Percentiles rank a stretch among this genome's conserved stretches.
phyloP scores from a whole-genome alignment of 371 early-diverging fungal genomes.

The Apophysomyces trapeziformis region DNA sequence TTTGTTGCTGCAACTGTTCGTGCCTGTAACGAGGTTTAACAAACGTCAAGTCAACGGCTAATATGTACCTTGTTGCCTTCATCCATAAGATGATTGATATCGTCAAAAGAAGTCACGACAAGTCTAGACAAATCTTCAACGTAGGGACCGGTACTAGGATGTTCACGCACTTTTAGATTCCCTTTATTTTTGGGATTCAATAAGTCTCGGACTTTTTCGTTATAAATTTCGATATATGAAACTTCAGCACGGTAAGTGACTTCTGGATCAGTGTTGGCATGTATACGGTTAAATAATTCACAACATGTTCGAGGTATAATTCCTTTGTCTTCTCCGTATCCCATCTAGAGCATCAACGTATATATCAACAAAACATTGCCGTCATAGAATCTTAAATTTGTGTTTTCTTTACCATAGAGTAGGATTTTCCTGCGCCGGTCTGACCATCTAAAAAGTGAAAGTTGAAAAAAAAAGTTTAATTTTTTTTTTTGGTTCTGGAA shows the following conservation, averaged over 20 bases:
- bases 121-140: conserved; percentile 92
- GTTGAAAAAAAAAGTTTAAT: neutral
- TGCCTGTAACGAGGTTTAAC: conserved; percentile 43
- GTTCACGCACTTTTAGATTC: conserved; percentile 87
- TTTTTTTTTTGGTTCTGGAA: neutral
- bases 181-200: conserved; percentile 81
- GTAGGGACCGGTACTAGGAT: conserved; percentile 87
- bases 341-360: conserved; percentile 44
- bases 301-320: conserved; percentile 83
- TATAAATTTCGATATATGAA: conserved; percentile 84
- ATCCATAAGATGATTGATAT: conserved; percentile 82
- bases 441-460: conserved; percentile 70
- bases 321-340: conserved; percentile 78
- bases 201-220: conserved; percentile 94
- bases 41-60: neutral
- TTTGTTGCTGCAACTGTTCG: conserved; percentile 94
- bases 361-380: neutral
- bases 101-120: conserved; percentile 77
- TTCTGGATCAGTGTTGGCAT: conserved; percentile 45
- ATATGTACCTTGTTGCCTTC: conserved; percentile 80
- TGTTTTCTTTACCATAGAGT: conserved; percentile 60
- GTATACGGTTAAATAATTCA: conserved; percentile 76
- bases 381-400: neutral
- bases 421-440: conserved; percentile 32
- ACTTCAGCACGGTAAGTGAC: conserved; percentile 78